These are phyloP conservation scores for Populus hybrid DNA, from an alignment of 441 rosid genomes.

Conservation along the genomic window DNA sequence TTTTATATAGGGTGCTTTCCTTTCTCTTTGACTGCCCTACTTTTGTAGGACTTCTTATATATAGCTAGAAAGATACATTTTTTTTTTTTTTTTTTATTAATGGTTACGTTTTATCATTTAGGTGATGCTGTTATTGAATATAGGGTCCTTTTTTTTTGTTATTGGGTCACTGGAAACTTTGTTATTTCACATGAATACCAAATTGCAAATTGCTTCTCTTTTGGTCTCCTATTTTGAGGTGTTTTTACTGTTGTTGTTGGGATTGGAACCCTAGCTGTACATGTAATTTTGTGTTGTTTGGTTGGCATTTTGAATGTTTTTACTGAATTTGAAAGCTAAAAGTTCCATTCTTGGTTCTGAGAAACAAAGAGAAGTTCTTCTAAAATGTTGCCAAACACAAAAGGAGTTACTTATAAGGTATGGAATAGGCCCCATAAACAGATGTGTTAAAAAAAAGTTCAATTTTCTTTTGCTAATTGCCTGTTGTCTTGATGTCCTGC, in stretches of 20 bases:
- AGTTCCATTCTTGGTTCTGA: neutral
- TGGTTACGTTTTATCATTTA: neutral
- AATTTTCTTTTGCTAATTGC: neutral
- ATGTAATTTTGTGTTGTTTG: neutral
- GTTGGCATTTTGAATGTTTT: neutral
- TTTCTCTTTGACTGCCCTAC: neutral
- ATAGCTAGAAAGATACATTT: neutral
- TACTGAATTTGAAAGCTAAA: neutral
- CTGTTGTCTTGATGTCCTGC: neutral
- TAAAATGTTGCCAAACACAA: neutral
- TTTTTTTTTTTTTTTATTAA: too few relatives aligned
- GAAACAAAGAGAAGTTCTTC: neutral
- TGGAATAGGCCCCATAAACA: neutral
- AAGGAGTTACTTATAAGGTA: neutral
- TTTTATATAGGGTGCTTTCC: neutral
- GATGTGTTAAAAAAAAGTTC: neutral
- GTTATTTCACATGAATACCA: neutral
- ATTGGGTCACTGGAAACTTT: neutral
- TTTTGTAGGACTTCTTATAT: neutral
- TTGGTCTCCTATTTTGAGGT: neutral
- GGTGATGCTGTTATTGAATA: neutral
- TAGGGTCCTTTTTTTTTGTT: neutral
- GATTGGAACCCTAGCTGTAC: neutral
- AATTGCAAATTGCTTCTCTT: neutral
- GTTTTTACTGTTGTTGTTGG: neutral